Evolutionary conservation across 1,284 basidiomycete genomes (phyloP).

Genomic region (Microbotryum violaceum): DNA sequence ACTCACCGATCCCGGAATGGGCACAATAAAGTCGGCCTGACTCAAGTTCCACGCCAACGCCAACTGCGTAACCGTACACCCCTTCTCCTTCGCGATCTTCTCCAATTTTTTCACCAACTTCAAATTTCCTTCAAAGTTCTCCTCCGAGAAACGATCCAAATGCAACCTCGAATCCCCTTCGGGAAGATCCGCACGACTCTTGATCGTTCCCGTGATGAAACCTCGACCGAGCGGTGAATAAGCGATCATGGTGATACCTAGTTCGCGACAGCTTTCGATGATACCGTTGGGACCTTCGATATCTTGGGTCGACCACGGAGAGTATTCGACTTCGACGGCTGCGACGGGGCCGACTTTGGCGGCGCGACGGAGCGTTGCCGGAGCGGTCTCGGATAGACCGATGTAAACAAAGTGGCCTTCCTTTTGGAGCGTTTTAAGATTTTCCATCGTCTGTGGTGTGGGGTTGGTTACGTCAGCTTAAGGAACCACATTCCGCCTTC

Average conservation of each 20-base stretch:
- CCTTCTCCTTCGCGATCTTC: constrained; percentile 46
- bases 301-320: constrained; percentile 42
- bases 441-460: constrained; percentile 29
- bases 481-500: not conserved
- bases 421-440: constrained; percentile 29
- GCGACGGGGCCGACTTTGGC: constrained; percentile 31
- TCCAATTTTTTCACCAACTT: constrained; percentile 48
- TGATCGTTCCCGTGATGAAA: constrained; percentile 53
- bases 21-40: constrained; percentile 45
- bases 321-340: constrained; percentile 41
- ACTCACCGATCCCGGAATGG: constrained; percentile 40
- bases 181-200: constrained; percentile 50
- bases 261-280: constrained; percentile 43
- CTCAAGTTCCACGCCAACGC: constrained; percentile 56
- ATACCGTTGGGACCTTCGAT: constrained; percentile 42
- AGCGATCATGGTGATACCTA: constrained; percentile 52
- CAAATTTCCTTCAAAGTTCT: constrained; percentile 57
- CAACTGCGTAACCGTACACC: constrained; percentile 52
- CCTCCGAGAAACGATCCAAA: constrained; percentile 42
- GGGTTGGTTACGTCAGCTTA: constrained; percentile 13
- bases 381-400: constrained; percentile 31
- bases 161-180: constrained; percentile 47
- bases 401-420: constrained; percentile 39
- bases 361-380: constrained; percentile 31
- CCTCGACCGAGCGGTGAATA: constrained; percentile 57